These are phyloP conservation scores for Mycena rosella DNA, from an alignment of 768 basidiomycete species.

Conservation along the genomic window DNA sequence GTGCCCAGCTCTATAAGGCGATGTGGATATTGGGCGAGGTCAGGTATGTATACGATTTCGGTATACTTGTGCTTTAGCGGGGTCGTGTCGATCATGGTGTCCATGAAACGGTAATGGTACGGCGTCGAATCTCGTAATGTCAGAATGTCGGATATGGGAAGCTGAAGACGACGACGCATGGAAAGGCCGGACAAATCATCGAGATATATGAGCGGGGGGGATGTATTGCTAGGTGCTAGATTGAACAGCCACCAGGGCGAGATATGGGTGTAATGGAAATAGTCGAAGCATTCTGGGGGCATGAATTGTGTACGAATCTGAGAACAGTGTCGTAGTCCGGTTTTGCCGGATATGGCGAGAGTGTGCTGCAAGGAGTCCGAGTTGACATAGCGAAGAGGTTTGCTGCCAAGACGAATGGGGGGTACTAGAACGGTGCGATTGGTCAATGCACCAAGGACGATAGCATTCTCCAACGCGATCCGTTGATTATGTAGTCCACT, in stretches of 20 bases:
- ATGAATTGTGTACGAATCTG: constrained; percentile 47
- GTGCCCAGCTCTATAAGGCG: constrained; percentile 79
- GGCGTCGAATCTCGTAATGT: constrained; percentile 64
- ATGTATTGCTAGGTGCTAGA: constrained; percentile 51
- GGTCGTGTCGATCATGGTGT: constrained; percentile 48
- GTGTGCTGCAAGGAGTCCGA: constrained; percentile 62
- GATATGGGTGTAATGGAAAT: constrained; percentile 70
- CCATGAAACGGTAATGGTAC: constrained; percentile 77
- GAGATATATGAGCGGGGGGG: constrained; percentile 60
- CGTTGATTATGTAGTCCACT: constrained; percentile 91
- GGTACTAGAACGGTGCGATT: constrained; percentile 86
- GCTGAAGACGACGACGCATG: constrained; percentile 56
- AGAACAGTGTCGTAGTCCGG: constrained; percentile 66
- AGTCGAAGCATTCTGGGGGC: constrained; percentile 72
- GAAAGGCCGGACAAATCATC: constrained; percentile 65
- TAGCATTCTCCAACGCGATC: constrained; percentile 87
- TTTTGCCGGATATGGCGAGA: constrained; percentile 63
- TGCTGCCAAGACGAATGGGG: constrained; percentile 75
- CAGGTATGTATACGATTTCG: constrained; percentile 56
- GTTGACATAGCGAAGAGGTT: constrained; percentile 70
- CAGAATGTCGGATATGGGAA: constrained; percentile 56
- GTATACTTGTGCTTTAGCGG: constrained; percentile 54
- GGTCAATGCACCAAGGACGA: constrained; percentile 75
- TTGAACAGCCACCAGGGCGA: constrained; percentile 82
- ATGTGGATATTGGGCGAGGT: constrained; percentile 54